Base-by-base conservation (phyloP, 2,329 filamentous ascomycete species). In the Curvularia eragrostidis region DNA sequence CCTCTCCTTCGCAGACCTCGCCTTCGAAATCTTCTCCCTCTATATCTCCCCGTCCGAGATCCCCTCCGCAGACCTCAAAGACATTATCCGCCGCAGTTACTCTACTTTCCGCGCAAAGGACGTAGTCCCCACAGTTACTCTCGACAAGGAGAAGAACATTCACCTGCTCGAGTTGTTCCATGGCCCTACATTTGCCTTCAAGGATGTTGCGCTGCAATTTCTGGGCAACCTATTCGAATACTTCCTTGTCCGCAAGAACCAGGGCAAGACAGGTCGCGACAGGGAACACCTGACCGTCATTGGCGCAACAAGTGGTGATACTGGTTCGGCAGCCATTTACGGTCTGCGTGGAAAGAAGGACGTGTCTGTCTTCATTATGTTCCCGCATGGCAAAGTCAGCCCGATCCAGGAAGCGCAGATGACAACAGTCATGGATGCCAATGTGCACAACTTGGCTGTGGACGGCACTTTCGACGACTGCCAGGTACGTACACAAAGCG, bases 171-270 rank as follows among this genome's bases (percentile, higher is more conserved):
- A 99, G 78, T 85, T 99, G 42, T 99, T 98, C 83, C 94, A 98
- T 76, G 95, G 95, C 1, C 95, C 93, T 5, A 98, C 90, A 0
- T 97, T 93, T 75, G 90, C 94, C 2, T 98, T 98, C 83, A 77
- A 98, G 80, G 94, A 98, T 78, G 91, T 93, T 50, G 93, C 93
- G 15, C 82, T 98, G 61, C 94, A 98, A 70, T 95, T 97, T 73
- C 81, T 99, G 2, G 95, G 95, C n/a, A 98, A 99, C 72, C 82
- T 99, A 2, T 98, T 96, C 66, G 91, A 96, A 77, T 95, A 94
- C 77, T 94, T 95, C 76, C 82, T 95, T 12, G 84, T 89, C 5
- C 82, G 91, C 66, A 87, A 86, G 76, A 95, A 95, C 66, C 72
- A 85, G 73, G 86, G 85, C 64, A 91, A 90, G 80, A 80, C 82